Evolutionary conservation across 805 yeast species (phyloP), one percentile per base, ranked within the genome.

Genomic region (Starmerella roubikii): DNA sequence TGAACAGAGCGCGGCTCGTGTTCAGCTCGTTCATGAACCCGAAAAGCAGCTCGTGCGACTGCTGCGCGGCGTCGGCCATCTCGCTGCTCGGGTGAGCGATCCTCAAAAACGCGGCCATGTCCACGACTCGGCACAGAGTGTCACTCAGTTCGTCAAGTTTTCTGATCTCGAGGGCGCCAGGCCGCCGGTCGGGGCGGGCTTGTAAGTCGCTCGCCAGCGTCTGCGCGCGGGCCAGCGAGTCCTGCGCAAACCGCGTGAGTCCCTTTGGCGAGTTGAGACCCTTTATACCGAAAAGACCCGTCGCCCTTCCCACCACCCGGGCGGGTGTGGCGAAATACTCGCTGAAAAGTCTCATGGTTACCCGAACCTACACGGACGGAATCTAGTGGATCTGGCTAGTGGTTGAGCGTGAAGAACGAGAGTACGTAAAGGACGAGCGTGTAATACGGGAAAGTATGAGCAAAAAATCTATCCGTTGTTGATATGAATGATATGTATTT

Each of bases 11-110:
- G 13, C 75, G 79, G 39, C 83, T 78, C 2, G 97, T 86, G 57
- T 91, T 91, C 32, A 91, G 64, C 38, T 78, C 70, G 58, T 85
- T 91, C 98, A 91, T 91, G 58, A 78, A 86, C 53, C 85, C 93
- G 58, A 78, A 88, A 80, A 88, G 73, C 46, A 74, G 66, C 50
- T 83, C 93, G 54, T 88, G 95, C 27, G 91, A 79, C 32, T 71
- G 68, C 53, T 88, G 94, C 1, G 98, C 94, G 1, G 85, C 86
- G 29, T 66, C 67, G 10, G 79, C 67, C 68, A 82, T 84, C 15
- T 64, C 58, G 35, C 64, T 64, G 46, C 76, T 71, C 1, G 97
- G 96, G 55, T 88, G 97, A 1, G 78, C 76, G 19, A 84, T 85
- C 34, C 97, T 65, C 22, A 91, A 74, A 60, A 88, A 88, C 51